Evolutionary conservation across 23 red algal genomes (phyloP).

Genomic region (Agarophyton chilense): DNA sequence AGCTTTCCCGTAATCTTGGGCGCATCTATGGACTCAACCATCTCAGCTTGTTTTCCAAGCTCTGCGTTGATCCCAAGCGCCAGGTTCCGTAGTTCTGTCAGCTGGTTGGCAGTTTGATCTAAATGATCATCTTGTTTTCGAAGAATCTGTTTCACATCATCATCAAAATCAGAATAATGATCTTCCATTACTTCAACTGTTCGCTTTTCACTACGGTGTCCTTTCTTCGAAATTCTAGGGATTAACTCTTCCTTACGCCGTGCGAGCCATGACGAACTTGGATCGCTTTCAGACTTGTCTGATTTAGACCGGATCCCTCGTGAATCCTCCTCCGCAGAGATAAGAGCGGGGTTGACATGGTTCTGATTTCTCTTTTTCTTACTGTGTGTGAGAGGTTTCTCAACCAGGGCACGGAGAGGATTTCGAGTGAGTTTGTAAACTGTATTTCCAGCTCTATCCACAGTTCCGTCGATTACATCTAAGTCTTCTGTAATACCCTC

Average conservation of each 20-base stretch:
- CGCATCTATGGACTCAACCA: slow-evolving; percentile 21
- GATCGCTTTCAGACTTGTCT: neutral
- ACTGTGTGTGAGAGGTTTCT: slow-evolving; percentile 11
- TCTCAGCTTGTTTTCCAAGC: slow-evolving; percentile 27
- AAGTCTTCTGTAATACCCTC: slow-evolving; percentile 5
- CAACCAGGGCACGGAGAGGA: neutral
- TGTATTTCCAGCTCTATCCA: neutral
- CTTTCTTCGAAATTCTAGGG: neutral
- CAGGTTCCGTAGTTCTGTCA: neutral
- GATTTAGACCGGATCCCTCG: neutral
- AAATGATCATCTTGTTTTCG: neutral
- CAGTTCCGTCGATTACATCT: neutral
- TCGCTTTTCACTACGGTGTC: neutral
- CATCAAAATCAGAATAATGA: slow-evolving; percentile 26
- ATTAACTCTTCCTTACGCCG: slow-evolving; percentile 20
- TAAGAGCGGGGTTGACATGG: neutral
- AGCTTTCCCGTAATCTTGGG: slow-evolving; percentile 19
- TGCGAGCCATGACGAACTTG: slow-evolving; percentile 5
- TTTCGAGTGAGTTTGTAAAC: slow-evolving; percentile 19
- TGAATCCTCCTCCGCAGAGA: neutral
- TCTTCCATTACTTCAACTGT: neutral
- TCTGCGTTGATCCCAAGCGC: slow-evolving; percentile 11
- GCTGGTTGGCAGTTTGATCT: slow-evolving; percentile 15
- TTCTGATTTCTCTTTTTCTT: neutral
- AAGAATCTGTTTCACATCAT: neutral